Evolutionary conservation across 2,329 filamentous ascomycete species (phyloP), one percentile per base, ranked within the genome.

Genomic region (Hymenoscyphus albidus): DNA sequence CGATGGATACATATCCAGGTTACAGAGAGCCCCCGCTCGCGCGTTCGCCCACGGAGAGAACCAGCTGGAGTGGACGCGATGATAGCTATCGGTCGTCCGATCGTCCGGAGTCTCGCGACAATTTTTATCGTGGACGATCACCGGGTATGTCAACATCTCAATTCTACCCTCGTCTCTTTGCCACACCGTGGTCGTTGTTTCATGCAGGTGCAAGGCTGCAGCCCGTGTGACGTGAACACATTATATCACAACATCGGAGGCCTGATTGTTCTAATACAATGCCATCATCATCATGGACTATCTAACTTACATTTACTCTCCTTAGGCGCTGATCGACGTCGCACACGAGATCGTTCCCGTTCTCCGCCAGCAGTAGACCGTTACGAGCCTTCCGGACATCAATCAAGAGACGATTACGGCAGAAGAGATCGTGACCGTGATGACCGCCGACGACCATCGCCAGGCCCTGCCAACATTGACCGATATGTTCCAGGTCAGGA

Each of bases 401-500:
- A 74, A 32, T 77, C 78, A 27, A 84, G 91, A 70, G 90, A 93
- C 68, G 90, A 92, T 62, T 88, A 89, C 72, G 81, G 81, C 59
- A 75, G 75, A 54, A 71, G 77, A 44, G 51, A 40, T 57, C 68
- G 70, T 44, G 68, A 68, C 60, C 81, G 87, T 62, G 87, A 91
- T 64, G 87, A 89, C 69, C 79, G 82, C 70, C 86, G 88, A 64
- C 76, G 91, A 70, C 72, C 83, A 74, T 83, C 88, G 10, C 80
- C 88, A 74, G 59, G 74, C 67, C 80, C 89, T 38, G 84, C 88
- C 64, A 90, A 90, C 65, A 95, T 96, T 69, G 92, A 96, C 75
- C 87, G 92, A 71, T 95, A 95, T 74, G 88, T 95, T 22, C 92
- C 92, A 1, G 90, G 90, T 18, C 88, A 92, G 70, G 86, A 89